Conservation (phyloP, 176 grass and related monocot species). For the Triticum urartu region DNA sequence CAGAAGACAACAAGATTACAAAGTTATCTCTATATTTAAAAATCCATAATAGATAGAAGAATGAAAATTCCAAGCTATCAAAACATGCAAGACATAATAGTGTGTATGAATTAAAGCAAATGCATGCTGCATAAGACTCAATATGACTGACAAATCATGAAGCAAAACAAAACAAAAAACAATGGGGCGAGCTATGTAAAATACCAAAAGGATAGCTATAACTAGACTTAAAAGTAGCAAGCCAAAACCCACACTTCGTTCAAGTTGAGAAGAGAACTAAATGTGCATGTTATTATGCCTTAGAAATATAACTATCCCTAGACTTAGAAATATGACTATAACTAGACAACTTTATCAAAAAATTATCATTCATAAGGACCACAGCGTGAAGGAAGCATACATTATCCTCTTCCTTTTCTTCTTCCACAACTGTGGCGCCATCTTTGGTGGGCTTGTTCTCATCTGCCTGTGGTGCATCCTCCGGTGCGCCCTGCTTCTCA, state of each 20-base stretch:
- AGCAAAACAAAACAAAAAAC: neutral
- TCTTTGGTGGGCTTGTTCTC: constrained; percentile 60
- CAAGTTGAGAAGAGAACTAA: neutral
- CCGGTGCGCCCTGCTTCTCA: constrained; percentile 60
- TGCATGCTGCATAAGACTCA: neutral
- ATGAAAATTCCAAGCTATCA: neutral
- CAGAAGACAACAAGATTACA: neutral
- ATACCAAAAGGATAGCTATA: neutral
- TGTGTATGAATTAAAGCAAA: neutral
- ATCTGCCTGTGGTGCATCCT: constrained; percentile 33
- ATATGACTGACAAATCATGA: neutral
- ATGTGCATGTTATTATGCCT: neutral
- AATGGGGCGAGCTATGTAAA: neutral
- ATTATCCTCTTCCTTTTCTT: constrained; percentile 91
- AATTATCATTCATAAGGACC: neutral
- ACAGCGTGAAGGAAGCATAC: constrained; percentile 11
- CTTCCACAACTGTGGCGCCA: constrained; percentile 41
- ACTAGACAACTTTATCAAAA: neutral
- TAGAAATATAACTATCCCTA: neutral
- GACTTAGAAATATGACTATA: neutral
- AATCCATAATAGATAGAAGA: neutral
- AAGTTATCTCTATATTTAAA: neutral
- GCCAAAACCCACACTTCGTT: neutral
- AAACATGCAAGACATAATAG: neutral
- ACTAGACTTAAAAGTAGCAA: neutral